Conservation (phyloP, 139 green algal species). For the Mesostigma viride region DNA sequence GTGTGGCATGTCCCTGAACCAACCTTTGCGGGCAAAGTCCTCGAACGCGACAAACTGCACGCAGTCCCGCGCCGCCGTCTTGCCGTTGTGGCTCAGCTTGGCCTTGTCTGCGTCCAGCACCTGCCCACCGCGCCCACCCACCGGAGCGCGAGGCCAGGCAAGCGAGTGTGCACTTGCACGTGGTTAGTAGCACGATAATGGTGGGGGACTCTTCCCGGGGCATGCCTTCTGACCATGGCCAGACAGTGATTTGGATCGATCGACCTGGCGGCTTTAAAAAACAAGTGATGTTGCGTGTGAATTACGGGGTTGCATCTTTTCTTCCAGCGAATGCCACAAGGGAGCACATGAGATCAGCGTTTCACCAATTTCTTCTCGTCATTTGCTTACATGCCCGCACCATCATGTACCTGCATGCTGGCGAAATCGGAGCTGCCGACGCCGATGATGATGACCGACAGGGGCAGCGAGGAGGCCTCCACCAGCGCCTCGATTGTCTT, state of each 20-base stretch:
- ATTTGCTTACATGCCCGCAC: background rate
- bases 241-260: background rate
- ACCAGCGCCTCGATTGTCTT: background rate
- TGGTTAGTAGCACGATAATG: too few species aligned
- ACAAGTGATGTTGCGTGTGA: background rate
- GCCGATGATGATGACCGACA: background rate
- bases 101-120: background rate
- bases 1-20: background rate
- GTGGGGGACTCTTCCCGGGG: too few species aligned
- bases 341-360: background rate
- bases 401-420: background rate
- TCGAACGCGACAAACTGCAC: constrained; percentile 1
- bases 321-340: too few species aligned
- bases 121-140: background rate
- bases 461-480: background rate
- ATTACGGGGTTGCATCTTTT: too few species aligned
- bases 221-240: too few species aligned
- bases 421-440: background rate
- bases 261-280: background rate
- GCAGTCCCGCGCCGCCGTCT: background rate
- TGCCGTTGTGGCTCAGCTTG: background rate
- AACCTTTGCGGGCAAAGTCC: background rate
- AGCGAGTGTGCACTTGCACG: background rate
- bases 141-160: background rate
- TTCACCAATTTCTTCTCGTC: background rate